These are phyloP conservation scores for Cordyceps pruinosa DNA, from an alignment of 2,329 filamentous ascomycete species.

Conservation along the genomic window DNA sequence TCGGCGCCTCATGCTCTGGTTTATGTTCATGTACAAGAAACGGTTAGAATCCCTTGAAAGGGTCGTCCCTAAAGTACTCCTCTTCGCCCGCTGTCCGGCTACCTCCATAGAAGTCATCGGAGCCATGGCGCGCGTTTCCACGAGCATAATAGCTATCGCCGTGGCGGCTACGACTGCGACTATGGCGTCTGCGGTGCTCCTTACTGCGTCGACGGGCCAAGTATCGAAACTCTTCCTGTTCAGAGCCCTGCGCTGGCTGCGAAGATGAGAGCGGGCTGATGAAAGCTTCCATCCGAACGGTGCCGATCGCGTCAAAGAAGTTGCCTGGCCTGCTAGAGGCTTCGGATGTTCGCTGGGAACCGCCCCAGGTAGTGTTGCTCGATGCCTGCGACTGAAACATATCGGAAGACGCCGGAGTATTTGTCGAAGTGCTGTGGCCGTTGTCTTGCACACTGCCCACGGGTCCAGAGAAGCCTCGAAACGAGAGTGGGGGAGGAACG, in stretches of 20 bases:
- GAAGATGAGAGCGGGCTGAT: slow-evolving; percentile 58
- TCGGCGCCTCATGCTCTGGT: not conserved
- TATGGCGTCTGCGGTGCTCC: slow-evolving; percentile 44
- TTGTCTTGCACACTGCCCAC: slow-evolving; percentile 34
- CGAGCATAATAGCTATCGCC: slow-evolving; percentile 44
- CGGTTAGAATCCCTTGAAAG: slow-evolving; percentile 53
- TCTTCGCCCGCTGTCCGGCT: slow-evolving; percentile 45
- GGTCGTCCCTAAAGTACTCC: slow-evolving; percentile 53
- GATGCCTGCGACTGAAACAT: slow-evolving; percentile 50
- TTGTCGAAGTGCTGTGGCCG: slow-evolving; percentile 50
- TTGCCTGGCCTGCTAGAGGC: slow-evolving; percentile 47
- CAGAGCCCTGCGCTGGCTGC: slow-evolving; percentile 38
- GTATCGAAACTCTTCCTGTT: slow-evolving; percentile 45
- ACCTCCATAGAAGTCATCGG: slow-evolving; percentile 42
- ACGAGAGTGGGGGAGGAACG: slow-evolving; percentile 60
- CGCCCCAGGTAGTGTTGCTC: slow-evolving; percentile 36
- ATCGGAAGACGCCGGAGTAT: slow-evolving; percentile 55
- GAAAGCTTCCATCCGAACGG: slow-evolving; percentile 95
- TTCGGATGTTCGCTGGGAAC: slow-evolving; percentile 48
- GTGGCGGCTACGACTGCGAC: slow-evolving; percentile 48
- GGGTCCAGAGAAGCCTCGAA: slow-evolving; percentile 69
- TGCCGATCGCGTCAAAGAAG: slow-evolving; percentile 85
- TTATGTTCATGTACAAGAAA: not conserved
- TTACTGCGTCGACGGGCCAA: slow-evolving; percentile 47
- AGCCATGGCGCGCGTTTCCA: slow-evolving; percentile 32